Base-by-base conservation (phyloP, 495 filamentous ascomycete species). In the Lophiostoma macrostomum region DNA sequence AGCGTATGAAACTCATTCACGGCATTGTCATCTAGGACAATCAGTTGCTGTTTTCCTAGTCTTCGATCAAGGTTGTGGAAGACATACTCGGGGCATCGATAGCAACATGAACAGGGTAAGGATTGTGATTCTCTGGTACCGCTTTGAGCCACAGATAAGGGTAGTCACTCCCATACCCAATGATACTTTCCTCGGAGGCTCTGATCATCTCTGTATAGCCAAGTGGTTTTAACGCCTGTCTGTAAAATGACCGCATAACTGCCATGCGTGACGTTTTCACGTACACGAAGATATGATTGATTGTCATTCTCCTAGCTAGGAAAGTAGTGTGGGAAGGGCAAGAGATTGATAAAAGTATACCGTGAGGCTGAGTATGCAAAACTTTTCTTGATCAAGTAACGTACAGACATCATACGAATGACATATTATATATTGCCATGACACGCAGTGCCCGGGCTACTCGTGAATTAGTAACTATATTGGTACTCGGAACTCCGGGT, bases 251-350 rank as follows among this genome's bases (percentile, higher is more conserved):
- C 7, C 48, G 63, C 35, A 66, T 57, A 10, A 31, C 29, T 5
- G 60, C 29, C 40, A 63, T 50, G 11, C 53, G 46, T 11, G 34
- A 22, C 1, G 45, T 20, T 22, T 39, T 43, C 13, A 66, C 60
- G 27, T 57, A 48, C 14, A 66, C 36, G 53, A 66, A 66, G 16
- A 66, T 12, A 53, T 66, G 63, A 29, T 66, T 63, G 42, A 66
- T 63, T 32, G 63, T 63, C 60, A 66, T 66, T 41, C 5, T 60
- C 42, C 34, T 24, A 20, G 37, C 24, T 13, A 11, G 29, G 40
- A 23, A 47, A 29, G 29, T 31, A 5, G n/a, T 37, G 11, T 5
- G 11, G 39, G 31, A 12, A 16, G n/a, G n/a, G n/a, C n/a, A n/a
- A n/a, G n/a, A n/a, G n/a, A n/a, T n/a, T 14, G 18, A n/a, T 35